Conservation (phyloP, 768 basidiomycete genomes). For the Rhizopogon roseolus region DNA sequence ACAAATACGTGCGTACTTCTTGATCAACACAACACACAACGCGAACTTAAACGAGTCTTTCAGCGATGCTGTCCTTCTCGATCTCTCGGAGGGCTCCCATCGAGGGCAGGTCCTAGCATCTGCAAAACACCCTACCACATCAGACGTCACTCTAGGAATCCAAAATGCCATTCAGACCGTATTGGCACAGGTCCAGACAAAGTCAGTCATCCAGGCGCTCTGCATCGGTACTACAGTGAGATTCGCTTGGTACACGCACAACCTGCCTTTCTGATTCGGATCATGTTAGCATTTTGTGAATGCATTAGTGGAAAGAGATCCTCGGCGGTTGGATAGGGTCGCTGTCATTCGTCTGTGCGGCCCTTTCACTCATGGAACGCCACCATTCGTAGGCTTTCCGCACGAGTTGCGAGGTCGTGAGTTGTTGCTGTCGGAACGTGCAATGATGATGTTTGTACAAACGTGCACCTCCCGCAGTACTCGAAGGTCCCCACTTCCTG, state of each 20-base stretch:
- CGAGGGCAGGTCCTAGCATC: constrained; percentile 20
- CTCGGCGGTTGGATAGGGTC: constrained; percentile 48
- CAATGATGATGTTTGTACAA: constrained; percentile 10
- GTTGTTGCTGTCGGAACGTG: constrained; percentile 10
- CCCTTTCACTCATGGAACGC: constrained; percentile 53
- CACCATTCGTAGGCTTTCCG: constrained; percentile 53
- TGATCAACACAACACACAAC: background rate
- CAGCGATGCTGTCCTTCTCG: constrained; percentile 29
- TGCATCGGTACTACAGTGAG: constrained; percentile 59
- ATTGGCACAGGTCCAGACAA: constrained; percentile 31
- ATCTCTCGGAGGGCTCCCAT: constrained; percentile 6
- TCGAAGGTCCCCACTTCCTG: constrained; percentile 27
- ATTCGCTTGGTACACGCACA: background rate
- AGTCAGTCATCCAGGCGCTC: constrained; percentile 40
- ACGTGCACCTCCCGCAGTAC: constrained; percentile 8
- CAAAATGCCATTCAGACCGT: constrained; percentile 44
- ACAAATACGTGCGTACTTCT: constrained; percentile 25
- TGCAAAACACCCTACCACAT: constrained; percentile 50
- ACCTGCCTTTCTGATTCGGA: constrained; percentile 9
- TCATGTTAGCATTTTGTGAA: constrained; percentile 46
- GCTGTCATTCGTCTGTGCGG: constrained; percentile 62
- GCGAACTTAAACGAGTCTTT: background rate
- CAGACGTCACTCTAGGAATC: constrained; percentile 56
- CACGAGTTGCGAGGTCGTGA: constrained; percentile 23
- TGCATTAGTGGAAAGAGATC: constrained; percentile 55